These are phyloP conservation scores for Plasmodium coatneyi DNA, from an alignment of 169 alveolate genomes.

Conservation along the genomic window DNA sequence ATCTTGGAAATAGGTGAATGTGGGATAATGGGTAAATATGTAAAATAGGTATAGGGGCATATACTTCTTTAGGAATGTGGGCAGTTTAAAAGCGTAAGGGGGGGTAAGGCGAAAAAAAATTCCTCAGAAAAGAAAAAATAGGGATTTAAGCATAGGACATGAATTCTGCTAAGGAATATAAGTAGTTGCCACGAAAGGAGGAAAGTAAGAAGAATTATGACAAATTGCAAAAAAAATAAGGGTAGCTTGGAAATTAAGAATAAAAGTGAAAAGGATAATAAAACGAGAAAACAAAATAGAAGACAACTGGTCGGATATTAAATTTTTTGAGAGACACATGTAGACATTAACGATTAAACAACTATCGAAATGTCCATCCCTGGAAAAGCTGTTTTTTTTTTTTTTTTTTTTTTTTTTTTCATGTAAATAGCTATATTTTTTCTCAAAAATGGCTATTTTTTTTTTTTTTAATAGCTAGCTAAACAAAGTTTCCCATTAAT, in stretches of 20 bases:
- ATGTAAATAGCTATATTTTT: not conserved
- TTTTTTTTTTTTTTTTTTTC: not conserved
- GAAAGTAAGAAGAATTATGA: conserved; percentile 2
- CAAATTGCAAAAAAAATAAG: not conserved
- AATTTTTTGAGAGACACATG: not conserved
- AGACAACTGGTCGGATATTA: not conserved
- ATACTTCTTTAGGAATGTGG: not conserved
- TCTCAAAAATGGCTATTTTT: not conserved
- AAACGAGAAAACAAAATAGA: not conserved
- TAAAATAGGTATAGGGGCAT: not conserved
- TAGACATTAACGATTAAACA: not conserved
- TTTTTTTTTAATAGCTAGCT: not conserved
- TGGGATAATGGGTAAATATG: not conserved
- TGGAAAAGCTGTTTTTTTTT: not conserved
- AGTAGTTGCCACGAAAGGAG: not conserved
- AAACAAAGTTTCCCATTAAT: not conserved
- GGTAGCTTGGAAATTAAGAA: not conserved
- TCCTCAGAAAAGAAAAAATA: not conserved
- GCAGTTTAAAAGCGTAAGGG: not conserved
- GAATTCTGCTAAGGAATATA: not conserved
- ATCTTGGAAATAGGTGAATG: not conserved
- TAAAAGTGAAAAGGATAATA: not conserved
- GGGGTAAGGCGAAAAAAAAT: not conserved
- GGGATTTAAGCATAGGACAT: not conserved
- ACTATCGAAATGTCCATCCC: not conserved